Evolutionary conservation across 2,329 filamentous ascomycete genomes (phyloP).

Genomic region (Magnaporthiopsis incrustans): DNA sequence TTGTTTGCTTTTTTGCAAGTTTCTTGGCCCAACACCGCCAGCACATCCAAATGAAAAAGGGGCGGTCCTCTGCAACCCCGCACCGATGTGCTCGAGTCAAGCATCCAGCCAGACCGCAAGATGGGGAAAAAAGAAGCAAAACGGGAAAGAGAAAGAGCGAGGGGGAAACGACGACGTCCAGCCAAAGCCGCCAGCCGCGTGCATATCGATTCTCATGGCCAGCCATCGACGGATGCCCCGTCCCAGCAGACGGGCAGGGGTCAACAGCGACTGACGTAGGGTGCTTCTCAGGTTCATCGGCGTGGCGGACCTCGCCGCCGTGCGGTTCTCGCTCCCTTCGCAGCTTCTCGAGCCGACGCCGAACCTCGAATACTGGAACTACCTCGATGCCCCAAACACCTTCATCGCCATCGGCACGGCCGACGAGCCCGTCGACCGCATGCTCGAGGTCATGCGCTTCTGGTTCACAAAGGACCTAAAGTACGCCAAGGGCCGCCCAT

Average conservation of each 20-base stretch:
- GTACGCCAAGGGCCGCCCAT: constrained; percentile 96
- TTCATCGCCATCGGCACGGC: constrained; percentile 80
- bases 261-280: neutral
- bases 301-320: constrained; percentile 88
- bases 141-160: neutral
- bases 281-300: constrained; percentile 71
- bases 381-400: constrained; percentile 88
- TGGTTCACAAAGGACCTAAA: constrained; percentile 99
- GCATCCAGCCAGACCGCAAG: neutral
- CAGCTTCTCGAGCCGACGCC: constrained; percentile 93
- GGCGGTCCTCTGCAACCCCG: neutral
- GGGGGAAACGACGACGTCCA: neutral
- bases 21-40: neutral
- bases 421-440: constrained; percentile 83
- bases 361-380: constrained; percentile 99
- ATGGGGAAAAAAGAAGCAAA: neutral
- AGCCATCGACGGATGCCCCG: too few species aligned
- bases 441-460: constrained; percentile 89
- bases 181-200: neutral
- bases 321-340: constrained; percentile 91
- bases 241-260: too few species aligned
- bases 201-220: too few species aligned
- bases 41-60: neutral
- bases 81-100: neutral
- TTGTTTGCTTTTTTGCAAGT: neutral